These are phyloP conservation scores for Bruguiera parviflora DNA, from an alignment of 345 rosid species.

Conservation along the genomic window DNA sequence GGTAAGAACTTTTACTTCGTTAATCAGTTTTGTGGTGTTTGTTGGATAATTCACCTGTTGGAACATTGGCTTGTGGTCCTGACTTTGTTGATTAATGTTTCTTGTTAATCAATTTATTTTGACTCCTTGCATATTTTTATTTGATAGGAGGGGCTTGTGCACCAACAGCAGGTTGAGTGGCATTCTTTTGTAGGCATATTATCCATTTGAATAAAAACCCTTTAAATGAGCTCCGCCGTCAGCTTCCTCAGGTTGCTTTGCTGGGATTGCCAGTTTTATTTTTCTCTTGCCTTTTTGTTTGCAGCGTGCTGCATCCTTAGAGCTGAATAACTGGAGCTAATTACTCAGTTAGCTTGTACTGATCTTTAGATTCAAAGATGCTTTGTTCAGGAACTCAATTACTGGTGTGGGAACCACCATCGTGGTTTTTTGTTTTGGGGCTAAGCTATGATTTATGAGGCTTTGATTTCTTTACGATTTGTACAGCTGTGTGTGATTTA, in stretches of 20 bases:
- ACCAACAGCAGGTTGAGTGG: conserved; percentile 45
- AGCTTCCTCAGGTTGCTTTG: not conserved
- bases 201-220: not conserved
- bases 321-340: not conserved
- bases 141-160: conserved; percentile 42
- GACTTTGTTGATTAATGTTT: not conserved
- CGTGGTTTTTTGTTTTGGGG: conserved; percentile 1
- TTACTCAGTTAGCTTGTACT: not conserved
- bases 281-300: not conserved
- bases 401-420: conserved; percentile 7
- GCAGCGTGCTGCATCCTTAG: not conserved
- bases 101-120: not conserved
- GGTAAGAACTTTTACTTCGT: conserved; percentile 29
- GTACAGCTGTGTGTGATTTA: not conserved
- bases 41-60: not conserved
- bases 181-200: conserved; percentile 4
- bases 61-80: not conserved
- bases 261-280: not conserved
- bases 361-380: not conserved
- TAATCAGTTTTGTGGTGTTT: not conserved
- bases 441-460: conserved; percentile 1
- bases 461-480: not conserved
- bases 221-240: not conserved
- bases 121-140: conserved; percentile 6
- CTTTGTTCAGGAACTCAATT: conserved; percentile 12